Conservation (phyloP, 2,329 filamentous ascomycete species). For the Emergomyces orientalis region DNA sequence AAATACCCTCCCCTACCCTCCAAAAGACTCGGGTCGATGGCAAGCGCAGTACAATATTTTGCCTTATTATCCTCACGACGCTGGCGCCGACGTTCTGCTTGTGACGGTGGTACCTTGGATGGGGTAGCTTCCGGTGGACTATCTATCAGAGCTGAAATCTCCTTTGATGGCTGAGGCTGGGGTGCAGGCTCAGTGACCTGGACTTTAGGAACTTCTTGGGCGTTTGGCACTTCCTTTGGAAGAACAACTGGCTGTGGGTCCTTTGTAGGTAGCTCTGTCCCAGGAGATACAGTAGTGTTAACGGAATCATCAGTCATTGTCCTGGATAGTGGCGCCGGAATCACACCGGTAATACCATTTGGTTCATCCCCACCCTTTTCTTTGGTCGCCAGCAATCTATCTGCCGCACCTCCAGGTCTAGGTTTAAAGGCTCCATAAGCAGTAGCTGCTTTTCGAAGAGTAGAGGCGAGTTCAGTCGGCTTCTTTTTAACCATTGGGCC, state of each 20-base stretch:
- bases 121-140: conserved; percentile 24
- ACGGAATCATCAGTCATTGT: conserved; percentile 33
- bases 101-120: conserved; percentile 31
- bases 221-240: conserved; percentile 5
- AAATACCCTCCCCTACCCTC: conserved; percentile 71
- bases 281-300: conserved; percentile 22
- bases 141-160: conserved; percentile 19
- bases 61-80: conserved; percentile 63
- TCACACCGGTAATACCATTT: conserved; percentile 82
- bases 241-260: conserved; percentile 21
- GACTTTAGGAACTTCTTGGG: conserved; percentile 25
- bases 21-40: conserved; percentile 66
- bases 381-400: conserved; percentile 58
- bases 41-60: conserved; percentile 67
- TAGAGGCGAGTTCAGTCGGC: conserved; percentile 60
- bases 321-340: conserved; percentile 59
- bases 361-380: conserved; percentile 56
- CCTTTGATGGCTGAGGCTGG: conserved; percentile 20
- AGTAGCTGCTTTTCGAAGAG: conserved; percentile 70
- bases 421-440: conserved; percentile 71
- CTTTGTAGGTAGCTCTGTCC: conserved; percentile 24
- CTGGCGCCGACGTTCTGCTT: conserved; percentile 50
- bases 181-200: conserved; percentile 30
- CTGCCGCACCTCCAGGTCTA: conserved; percentile 74
- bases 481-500: conserved; percentile 87